Evolutionary conservation across 805 yeast species (phyloP).

Genomic region (Candida succiphila): DNA sequence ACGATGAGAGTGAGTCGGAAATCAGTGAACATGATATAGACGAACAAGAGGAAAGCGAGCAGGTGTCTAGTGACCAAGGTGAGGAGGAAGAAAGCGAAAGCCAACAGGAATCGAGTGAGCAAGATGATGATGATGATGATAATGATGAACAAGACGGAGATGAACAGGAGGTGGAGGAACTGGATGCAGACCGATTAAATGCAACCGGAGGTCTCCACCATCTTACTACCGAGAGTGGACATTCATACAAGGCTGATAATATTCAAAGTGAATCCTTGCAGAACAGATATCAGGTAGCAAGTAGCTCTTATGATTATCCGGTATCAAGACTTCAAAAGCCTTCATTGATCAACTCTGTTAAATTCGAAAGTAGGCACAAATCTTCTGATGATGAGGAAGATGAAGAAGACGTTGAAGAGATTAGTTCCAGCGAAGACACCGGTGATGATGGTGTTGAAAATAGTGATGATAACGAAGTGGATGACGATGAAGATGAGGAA

Average conservation of each 20-base stretch:
- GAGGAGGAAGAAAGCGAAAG: not conserved
- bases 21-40: no score
- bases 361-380: no score
- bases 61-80: not conserved
- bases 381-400: conserved; percentile 1
- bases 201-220: no score
- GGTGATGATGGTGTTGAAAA: conserved; percentile 4
- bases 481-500: conserved; percentile 5
- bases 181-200: no score
- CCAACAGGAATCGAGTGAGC: not conserved
- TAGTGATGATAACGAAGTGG: conserved; percentile 4
- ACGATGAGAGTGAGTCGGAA: no score
- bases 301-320: no score
- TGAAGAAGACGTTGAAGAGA: conserved; percentile 1
- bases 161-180: conserved; percentile 4
- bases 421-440: conserved; percentile 1
- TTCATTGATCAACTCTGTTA: not conserved
- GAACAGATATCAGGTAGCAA: no score
- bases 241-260: not conserved
- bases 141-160: conserved; percentile 6
- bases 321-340: no score
- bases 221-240: not conserved
- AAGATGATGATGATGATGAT: conserved; percentile 1
- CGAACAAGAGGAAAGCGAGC: not conserved
- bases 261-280: no score